phyloP scores from a whole-genome alignment of 176 grass and related monocot genomes.

The Aegilops tauschii region DNA sequence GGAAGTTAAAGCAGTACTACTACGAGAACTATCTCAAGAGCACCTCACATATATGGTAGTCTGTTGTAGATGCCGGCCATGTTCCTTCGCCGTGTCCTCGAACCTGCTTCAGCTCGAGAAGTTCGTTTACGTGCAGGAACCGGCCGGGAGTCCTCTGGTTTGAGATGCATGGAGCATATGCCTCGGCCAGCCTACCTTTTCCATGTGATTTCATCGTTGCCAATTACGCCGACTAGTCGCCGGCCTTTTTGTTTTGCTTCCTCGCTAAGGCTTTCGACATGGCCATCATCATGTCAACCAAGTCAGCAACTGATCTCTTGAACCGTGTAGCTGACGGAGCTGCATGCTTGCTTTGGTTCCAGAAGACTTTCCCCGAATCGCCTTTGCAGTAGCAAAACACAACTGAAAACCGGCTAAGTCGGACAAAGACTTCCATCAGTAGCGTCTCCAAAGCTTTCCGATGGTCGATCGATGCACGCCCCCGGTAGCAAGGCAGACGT shows the following conservation, averaged over 20 bases:
- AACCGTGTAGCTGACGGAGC: background rate
- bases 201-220: background rate
- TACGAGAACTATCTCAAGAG: too few relatives aligned
- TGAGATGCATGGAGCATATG: background rate
- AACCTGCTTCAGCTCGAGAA: background rate
- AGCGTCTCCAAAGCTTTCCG: background rate
- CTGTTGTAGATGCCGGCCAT: too few relatives aligned
- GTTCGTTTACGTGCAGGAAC: background rate
- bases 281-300: background rate
- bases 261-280: constrained; percentile 18
- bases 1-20: too few relatives aligned
- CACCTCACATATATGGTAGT: too few relatives aligned
- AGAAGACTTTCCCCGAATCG: background rate
- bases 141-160: background rate
- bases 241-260: constrained; percentile 7
- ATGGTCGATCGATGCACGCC: background rate
- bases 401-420: background rate
- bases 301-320: background rate
- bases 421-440: background rate
- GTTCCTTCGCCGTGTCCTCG: background rate
- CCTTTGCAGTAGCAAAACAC: constrained; percentile 19
- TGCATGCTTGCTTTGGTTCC: background rate
- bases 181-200: background rate
- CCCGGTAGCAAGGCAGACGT: background rate
- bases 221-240: too few relatives aligned